These are phyloP conservation scores for Leucoagaricus sp. DNA, from an alignment of 1,284 basidiomycete genomes.

Conservation along the genomic window DNA sequence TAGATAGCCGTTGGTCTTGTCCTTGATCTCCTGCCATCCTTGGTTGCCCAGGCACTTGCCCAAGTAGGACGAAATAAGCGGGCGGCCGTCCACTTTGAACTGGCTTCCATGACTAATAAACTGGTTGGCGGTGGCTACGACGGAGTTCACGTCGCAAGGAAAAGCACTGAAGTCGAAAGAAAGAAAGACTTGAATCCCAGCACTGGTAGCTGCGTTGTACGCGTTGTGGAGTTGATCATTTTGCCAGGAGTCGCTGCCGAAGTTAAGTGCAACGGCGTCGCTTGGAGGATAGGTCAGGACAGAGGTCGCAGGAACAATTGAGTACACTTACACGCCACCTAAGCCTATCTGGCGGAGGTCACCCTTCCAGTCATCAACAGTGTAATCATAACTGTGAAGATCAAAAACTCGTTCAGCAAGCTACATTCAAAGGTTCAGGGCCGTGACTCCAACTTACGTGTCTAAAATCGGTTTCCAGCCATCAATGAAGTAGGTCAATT, in stretches of 20 bases:
- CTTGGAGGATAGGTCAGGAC: conserved; percentile 23
- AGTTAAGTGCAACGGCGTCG: conserved; percentile 46
- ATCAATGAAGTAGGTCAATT: conserved; percentile 4
- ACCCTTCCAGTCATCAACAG: conserved; percentile 36
- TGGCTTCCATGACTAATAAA: conserved; percentile 38
- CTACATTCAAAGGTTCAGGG: background rate
- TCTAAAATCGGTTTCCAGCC: conserved; percentile 27
- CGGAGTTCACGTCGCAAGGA: conserved; percentile 32
- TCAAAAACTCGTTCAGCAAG: background rate
- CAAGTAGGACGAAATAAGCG: conserved; percentile 42
- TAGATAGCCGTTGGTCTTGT: conserved; percentile 39
- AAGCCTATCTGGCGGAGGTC: conserved; percentile 40
- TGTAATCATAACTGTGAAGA: conserved; percentile 36
- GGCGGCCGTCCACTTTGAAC: conserved; percentile 40
- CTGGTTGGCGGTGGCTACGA: conserved; percentile 34
- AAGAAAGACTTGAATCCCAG: conserved; percentile 40
- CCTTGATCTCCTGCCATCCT: conserved; percentile 41
- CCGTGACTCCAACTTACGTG: conserved; percentile 36
- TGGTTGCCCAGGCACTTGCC: conserved; percentile 40
- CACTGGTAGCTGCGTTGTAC: conserved; percentile 37
- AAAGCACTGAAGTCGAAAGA: conserved; percentile 46
- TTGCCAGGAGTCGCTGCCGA: conserved; percentile 42
- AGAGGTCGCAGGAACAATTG: background rate
- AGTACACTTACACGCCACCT: conserved; percentile 37
- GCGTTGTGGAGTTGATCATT: conserved; percentile 37